These are phyloP conservation scores for Acer saccharum DNA, from an alignment of 345 rosid genomes.

Conservation along the genomic window DNA sequence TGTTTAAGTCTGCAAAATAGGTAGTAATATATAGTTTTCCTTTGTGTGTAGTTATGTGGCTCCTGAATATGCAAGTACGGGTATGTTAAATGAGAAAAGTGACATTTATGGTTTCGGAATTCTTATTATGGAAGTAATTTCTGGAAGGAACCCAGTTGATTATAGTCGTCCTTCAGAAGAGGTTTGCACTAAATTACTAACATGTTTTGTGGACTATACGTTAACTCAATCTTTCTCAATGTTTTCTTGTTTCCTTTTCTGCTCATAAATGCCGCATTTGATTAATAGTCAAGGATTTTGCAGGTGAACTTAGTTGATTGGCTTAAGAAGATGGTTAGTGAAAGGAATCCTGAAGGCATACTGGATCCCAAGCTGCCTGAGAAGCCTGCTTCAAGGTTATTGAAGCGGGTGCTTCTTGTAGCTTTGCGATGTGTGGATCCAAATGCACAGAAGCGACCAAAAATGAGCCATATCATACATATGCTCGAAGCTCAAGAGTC, in stretches of 20 bases:
- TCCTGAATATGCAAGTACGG: constrained; percentile 95
- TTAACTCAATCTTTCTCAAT: not conserved
- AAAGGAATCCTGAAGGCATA: constrained; percentile 76
- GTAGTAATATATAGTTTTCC: not conserved
- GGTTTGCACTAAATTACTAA: constrained; percentile 36
- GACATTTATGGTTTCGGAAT: constrained; percentile 89
- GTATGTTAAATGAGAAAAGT: constrained; percentile 78
- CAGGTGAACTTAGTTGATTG: constrained; percentile 94
- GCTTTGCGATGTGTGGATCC: constrained; percentile 92
- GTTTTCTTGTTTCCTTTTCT: constrained; percentile 10
- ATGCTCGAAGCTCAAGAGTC: constrained; percentile 93
- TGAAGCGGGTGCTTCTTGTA: constrained; percentile 80
- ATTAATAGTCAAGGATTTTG: constrained; percentile 23
- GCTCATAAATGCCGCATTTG: constrained; percentile 4
- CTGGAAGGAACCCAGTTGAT: constrained; percentile 94
- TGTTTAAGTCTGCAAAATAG: not conserved
- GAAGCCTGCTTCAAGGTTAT: constrained; percentile 70
- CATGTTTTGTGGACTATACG: constrained; percentile 5
- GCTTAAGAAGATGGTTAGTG: constrained; percentile 82
- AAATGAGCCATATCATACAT: constrained; percentile 85
- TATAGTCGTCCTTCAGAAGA: constrained; percentile 85
- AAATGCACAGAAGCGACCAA: constrained; percentile 72
- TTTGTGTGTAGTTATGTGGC: constrained; percentile 73
- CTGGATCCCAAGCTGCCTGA: constrained; percentile 84
- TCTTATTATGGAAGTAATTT: constrained; percentile 80